These are phyloP conservation scores for Hirschioporus abietinus DNA, from an alignment of 768 basidiomycete genomes.

Conservation along the genomic window DNA sequence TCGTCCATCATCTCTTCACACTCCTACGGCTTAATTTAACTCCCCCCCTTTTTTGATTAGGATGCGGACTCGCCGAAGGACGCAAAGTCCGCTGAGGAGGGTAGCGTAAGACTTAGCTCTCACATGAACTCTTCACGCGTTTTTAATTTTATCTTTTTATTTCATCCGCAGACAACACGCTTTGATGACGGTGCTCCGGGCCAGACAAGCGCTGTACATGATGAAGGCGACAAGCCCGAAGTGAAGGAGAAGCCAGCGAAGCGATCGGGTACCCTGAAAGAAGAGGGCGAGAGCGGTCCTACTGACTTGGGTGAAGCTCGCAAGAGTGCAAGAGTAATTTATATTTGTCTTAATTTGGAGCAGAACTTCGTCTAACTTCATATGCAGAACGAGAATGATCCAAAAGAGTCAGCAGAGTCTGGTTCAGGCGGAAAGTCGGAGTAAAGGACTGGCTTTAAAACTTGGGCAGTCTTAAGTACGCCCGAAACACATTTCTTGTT, in stretches of 20 bases:
- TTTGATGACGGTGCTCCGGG: conserved; percentile 1
- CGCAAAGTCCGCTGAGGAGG: neutral
- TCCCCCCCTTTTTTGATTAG: neutral
- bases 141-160: neutral
- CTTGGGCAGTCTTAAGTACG: neutral
- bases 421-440: neutral
- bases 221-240: conserved; percentile 2
- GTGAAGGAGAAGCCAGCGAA: neutral
- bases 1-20: neutral
- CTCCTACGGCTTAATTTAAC: neutral
- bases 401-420: neutral
- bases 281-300: neutral
- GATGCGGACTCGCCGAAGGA: neutral
- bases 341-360: neutral
- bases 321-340: neutral
- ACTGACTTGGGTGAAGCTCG: conserved; percentile 1
- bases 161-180: neutral
- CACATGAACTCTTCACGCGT: neutral
- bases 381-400: neutral
- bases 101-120: neutral
- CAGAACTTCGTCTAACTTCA: neutral
- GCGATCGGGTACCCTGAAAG: neutral
- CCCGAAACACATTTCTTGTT: neutral
- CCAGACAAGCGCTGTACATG: neutral
- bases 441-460: neutral